These are phyloP conservation scores for Blastocystis sp. DNA, from an alignment of 352 stramenopile species.

Conservation along the genomic window DNA sequence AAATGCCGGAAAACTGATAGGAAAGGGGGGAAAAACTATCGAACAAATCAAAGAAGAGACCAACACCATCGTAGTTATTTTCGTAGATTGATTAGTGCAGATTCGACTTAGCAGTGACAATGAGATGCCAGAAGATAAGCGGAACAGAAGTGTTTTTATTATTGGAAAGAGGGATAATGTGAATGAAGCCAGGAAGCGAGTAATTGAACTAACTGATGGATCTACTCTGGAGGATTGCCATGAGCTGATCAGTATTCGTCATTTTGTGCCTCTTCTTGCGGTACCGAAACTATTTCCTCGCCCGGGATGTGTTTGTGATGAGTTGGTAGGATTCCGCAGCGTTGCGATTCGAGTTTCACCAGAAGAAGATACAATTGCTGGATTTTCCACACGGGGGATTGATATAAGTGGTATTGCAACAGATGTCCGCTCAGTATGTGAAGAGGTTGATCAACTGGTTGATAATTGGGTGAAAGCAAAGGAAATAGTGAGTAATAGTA, in stretches of 20 bases:
- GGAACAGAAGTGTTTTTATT: background rate
- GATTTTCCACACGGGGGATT: background rate
- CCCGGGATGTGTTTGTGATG: background rate
- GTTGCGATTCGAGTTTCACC: background rate
- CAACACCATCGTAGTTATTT: background rate
- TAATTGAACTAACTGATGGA: background rate
- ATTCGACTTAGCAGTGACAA: background rate
- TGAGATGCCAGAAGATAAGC: background rate
- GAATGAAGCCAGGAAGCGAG: background rate
- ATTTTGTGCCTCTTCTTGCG: background rate
- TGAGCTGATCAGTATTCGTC: background rate
- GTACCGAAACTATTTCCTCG: background rate
- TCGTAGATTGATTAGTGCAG: background rate
- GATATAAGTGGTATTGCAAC: background rate
- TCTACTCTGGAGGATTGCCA: background rate
- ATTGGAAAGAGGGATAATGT: background rate
- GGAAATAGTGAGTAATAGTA: background rate
- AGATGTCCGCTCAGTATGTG: background rate
- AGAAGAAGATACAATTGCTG: background rate
- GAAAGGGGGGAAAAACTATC: constrained; percentile 5
- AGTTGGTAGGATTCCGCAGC: background rate
- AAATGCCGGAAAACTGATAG: constrained; percentile 16
- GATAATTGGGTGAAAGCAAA: background rate
- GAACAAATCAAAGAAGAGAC: background rate
- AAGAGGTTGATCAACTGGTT: background rate